Percentiles rank a stretch among this genome's conserved stretches.
phyloP scores from a whole-genome alignment of 139 green algal genomes.

The Auxenochlorella protothecoides region DNA sequence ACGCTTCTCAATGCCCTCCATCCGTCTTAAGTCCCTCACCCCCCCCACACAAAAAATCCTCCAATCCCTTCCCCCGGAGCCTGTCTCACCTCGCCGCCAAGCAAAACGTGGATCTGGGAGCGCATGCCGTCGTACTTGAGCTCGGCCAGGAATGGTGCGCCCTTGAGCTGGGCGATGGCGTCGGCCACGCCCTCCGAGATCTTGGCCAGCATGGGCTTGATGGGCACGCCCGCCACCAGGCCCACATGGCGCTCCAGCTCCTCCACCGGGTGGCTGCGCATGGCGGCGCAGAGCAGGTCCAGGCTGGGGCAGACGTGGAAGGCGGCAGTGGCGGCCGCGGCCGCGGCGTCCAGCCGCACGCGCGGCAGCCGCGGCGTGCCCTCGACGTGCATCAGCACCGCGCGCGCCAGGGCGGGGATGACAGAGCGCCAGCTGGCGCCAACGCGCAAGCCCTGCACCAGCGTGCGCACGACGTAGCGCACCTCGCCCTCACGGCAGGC shows the following conservation, averaged over 20 bases:
- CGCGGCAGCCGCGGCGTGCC: slow-evolving; percentile 21
- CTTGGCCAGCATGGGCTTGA: slow-evolving; percentile 86
- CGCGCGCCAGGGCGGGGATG: slow-evolving; percentile 56
- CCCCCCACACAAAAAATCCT: too few species aligned
- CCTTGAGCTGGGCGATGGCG: slow-evolving; percentile 41
- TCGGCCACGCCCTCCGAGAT: slow-evolving; percentile 48
- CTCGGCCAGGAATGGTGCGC: slow-evolving; percentile 46
- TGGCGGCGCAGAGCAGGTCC: slow-evolving; percentile 45
- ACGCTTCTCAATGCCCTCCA: too few species aligned
- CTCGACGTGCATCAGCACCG: slow-evolving; percentile 45
- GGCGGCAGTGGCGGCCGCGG: slow-evolving; percentile 39
- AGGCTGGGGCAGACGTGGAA: slow-evolving; percentile 76
- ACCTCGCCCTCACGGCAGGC: slow-evolving; percentile 49
- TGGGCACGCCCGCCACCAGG: slow-evolving; percentile 75
- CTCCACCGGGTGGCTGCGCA: slow-evolving; percentile 49
- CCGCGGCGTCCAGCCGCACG: slow-evolving; percentile 42
- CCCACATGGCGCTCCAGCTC: slow-evolving; percentile 44
- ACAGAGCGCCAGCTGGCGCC: slow-evolving; percentile 75
- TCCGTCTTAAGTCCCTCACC: too few species aligned
- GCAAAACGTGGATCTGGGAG: slow-evolving; percentile 74
- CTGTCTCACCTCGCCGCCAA: background rate
- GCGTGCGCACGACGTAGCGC: slow-evolving; percentile 63
- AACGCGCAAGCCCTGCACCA: slow-evolving; percentile 72
- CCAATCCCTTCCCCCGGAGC: too few species aligned
- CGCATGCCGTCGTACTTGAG: slow-evolving; percentile 87